Base-by-base conservation (phyloP, 139 green algal genomes). In the Bryopsis sp. region DNA sequence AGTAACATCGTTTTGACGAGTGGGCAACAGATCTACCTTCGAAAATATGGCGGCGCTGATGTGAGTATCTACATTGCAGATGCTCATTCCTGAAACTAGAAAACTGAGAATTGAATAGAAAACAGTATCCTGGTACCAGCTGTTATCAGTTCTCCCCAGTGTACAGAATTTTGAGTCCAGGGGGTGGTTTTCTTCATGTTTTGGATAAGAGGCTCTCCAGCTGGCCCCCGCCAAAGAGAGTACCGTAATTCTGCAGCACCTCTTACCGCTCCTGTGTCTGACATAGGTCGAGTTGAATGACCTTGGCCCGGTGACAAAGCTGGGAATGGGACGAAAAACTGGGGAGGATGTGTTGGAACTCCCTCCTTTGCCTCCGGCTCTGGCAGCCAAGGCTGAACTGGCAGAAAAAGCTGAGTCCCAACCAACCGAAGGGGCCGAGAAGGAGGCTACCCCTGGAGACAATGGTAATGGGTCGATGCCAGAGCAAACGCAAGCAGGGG, bases 1-100 rank as follows among this genome's bases (percentile, higher is more conserved):
- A 70, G 75, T 54, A 97, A 97, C 77, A 93, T 83, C 24, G 58
- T 86, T 2, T 61, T 96, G 28, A 90, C 86, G 36, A 83, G 73
- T 0, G 50, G 39, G 0, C 47, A 60, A 58, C 76, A 86, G 72
- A 48, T 88, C 3, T 90, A 83, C 76, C 79, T 95, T 35, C 80
- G 87, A 46, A 96, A 96, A 77, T 76, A 94, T 48, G 89, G 89
- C 3, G 90, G 90, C 67, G 83, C 71, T 22, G 65, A 74, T 2
- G 72, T 85, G 2, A 31, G 47, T 59, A 67, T 64, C 19, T 29
- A 72, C 38, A 61, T 22, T 37, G 54, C 60, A 38, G 39, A 57
- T 46, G 39, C 58, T 35, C 29, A 66, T 4, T 24, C n/a, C n/a
- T n/a, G n/a, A n/a, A n/a, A n/a, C n/a, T n/a, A n/a, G n/a, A n/a